Conservation (phyloP, 208 protist species). For the Leishmania mexicana region DNA sequence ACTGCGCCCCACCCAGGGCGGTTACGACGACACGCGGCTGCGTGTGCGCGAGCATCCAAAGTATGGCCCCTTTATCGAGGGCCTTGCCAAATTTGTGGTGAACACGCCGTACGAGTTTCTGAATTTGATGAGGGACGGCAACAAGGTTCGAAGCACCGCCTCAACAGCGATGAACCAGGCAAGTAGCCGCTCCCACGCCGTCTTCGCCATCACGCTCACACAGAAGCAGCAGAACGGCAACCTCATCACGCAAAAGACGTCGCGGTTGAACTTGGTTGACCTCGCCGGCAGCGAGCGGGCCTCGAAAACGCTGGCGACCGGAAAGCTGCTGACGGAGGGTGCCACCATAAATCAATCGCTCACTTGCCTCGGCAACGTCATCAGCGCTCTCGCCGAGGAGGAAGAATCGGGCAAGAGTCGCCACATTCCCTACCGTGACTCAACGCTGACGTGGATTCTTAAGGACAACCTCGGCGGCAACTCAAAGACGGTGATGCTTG, state of each 20-base stretch:
- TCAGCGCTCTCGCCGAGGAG: constrained; percentile 76
- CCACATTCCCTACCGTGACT: constrained; percentile 91
- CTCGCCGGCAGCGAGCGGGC: constrained; percentile 85
- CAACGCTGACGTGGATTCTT: constrained; percentile 93
- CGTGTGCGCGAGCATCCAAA: constrained; percentile 83
- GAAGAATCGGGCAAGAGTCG: constrained; percentile 35
- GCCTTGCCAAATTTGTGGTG: constrained; percentile 77
- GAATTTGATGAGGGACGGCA: constrained; percentile 85
- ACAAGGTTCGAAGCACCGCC: constrained; percentile 82
- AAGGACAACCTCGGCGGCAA: constrained; percentile 68
- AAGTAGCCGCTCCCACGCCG: constrained; percentile 88
- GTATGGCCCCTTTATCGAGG: constrained; percentile 81
- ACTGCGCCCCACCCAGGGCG: constrained; percentile 52
- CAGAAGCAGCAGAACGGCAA: constrained; percentile 51
- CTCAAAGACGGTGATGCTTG: constrained; percentile 74
- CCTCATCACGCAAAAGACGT: constrained; percentile 56
- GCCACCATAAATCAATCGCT: constrained; percentile 92
- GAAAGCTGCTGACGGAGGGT: constrained; percentile 85
- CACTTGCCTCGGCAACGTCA: constrained; percentile 78
- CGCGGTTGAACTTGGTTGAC: constrained; percentile 78
- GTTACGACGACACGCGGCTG: constrained; percentile 67
- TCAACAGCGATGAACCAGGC: constrained; percentile 93
- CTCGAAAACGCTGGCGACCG: constrained; percentile 85
- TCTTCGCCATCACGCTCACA: constrained; percentile 89
- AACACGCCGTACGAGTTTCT: constrained; percentile 62